Conservation (phyloP, 2,329 filamentous ascomycete genomes). For the Colletotrichum caudatum region DNA sequence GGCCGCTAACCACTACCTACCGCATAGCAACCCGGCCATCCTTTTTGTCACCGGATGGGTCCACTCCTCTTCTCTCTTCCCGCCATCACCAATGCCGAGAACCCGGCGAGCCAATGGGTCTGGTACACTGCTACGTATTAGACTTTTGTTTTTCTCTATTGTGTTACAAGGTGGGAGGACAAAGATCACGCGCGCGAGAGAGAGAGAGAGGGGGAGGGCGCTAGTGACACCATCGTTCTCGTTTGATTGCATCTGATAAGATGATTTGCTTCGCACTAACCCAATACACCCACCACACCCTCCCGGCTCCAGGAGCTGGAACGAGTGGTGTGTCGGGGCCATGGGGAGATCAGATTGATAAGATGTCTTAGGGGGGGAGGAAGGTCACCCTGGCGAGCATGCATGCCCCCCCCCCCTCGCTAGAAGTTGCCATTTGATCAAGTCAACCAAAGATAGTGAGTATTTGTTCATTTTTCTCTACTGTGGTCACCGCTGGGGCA, state of each 20-base stretch:
- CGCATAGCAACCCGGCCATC: no score
- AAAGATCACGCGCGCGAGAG: not conserved
- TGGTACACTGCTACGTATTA: not conserved
- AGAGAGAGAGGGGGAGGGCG: not conserved
- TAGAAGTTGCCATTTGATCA: conserved; percentile 27
- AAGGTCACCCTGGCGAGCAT: conserved; percentile 12
- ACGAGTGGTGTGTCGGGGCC: conserved; percentile 13
- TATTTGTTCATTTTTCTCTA: conserved; percentile 6
- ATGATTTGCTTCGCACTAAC: conserved; percentile 21
- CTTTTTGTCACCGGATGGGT: no score
- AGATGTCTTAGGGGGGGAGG: conserved; percentile 21
- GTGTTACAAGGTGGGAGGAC: not conserved
- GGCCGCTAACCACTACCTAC: no score
- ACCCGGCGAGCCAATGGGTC: conserved; percentile 19
- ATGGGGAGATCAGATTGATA: conserved; percentile 40
- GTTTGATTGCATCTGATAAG: conserved; percentile 29
- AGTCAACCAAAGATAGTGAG: conserved; percentile 2
- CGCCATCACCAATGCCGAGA: conserved; percentile 10
- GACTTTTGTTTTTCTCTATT: not conserved
- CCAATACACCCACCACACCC: not conserved
- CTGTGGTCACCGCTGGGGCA: not conserved
- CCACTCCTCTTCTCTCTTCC: not conserved
- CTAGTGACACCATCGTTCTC: not conserved
- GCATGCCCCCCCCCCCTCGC: conserved; percentile 13
- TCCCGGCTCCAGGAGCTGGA: not conserved